A percentile compares a stretch with the other conserved stretches of the same genome.
Evolutionary conservation across 2,329 filamentous ascomycete species (phyloP).

Genomic region (Pestalotiopsis sp.): DNA sequence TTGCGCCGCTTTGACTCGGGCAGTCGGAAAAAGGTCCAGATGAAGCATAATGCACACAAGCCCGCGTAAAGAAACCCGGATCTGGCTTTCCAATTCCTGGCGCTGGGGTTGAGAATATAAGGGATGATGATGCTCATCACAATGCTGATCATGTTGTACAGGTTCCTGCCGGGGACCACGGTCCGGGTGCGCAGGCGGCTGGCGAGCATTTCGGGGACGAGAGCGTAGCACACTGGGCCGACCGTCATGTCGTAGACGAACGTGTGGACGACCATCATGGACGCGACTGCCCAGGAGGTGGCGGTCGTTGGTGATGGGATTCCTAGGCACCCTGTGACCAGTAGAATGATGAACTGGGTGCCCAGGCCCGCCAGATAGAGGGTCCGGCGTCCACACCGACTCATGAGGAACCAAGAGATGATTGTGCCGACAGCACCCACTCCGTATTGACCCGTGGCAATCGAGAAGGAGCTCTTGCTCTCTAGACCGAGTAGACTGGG

Average conservation of each 20-base stretch:
- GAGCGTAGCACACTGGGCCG: slow-evolving; percentile 86
- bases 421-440: slow-evolving; percentile 82
- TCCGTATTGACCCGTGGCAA: slow-evolving; percentile 65
- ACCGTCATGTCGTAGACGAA: slow-evolving; percentile 85
- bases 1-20: slow-evolving; percentile 55
- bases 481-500: slow-evolving; percentile 43
- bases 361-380: slow-evolving; percentile 79
- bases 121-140: slow-evolving; percentile 34
- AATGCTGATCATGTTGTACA: slow-evolving; percentile 42
- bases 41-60: slow-evolving; percentile 41
- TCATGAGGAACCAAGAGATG: slow-evolving; percentile 81
- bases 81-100: slow-evolving; percentile 43
- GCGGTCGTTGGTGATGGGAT: slow-evolving; percentile 67
- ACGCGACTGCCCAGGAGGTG: slow-evolving; percentile 77
- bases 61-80: slow-evolving; percentile 49
- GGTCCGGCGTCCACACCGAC: slow-evolving; percentile 69
- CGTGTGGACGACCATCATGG: slow-evolving; percentile 83
- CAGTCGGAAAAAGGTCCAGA: slow-evolving; percentile 54
- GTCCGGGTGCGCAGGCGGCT: slow-evolving; percentile 62
- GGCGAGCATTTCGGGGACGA: slow-evolving; percentile 83
- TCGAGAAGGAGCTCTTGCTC: slow-evolving; percentile 55
- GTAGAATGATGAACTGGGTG: slow-evolving; percentile 74
- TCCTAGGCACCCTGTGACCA: slow-evolving; percentile 83
- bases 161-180: slow-evolving; percentile 22
- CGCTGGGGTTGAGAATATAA: slow-evolving; percentile 36